phyloP scores from a whole-genome alignment of 2,329 filamentous ascomycete genomes.

The Cladobotryum protrusum region DNA sequence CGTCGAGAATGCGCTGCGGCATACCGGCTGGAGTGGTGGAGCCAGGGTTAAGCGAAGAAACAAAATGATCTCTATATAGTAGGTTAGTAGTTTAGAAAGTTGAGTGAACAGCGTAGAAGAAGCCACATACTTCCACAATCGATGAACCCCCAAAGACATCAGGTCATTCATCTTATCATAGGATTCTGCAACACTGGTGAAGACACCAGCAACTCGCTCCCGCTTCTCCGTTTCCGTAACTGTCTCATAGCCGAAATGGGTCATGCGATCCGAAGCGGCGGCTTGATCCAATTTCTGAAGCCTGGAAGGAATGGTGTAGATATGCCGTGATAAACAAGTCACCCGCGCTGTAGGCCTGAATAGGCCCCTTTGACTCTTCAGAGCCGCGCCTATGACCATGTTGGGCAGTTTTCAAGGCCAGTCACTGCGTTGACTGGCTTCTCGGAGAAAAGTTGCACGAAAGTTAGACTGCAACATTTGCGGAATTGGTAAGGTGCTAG shows the following conservation, averaged over 20 bases:
- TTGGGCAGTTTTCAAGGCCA: neutral
- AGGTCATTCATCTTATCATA: constrained; percentile 99
- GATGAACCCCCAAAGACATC: constrained; percentile 96
- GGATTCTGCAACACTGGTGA: constrained; percentile 87
- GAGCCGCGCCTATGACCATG: constrained; percentile 26
- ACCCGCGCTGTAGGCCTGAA: constrained; percentile 15
- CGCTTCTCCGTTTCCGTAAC: constrained; percentile 74
- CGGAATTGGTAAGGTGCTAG: too few relatives aligned
- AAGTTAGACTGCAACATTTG: too few relatives aligned
- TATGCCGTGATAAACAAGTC: constrained; percentile 18
- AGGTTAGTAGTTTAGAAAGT: neutral
- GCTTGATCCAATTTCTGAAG: constrained; percentile 13
- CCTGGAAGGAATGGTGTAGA: constrained; percentile 23
- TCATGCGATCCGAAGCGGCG: constrained; percentile 48
- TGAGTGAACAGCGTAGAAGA: neutral
- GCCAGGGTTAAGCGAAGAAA: constrained; percentile 83
- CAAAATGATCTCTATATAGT: constrained; percentile 69
- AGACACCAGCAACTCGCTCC: constrained; percentile 71
- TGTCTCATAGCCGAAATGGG: constrained; percentile 88
- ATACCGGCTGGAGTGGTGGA: constrained; percentile 38
- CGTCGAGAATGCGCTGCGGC: constrained; percentile 77
- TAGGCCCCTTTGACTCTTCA: constrained; percentile 22
- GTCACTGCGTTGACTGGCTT: too few relatives aligned
- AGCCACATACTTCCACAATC: constrained; percentile 70
- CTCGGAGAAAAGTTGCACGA: too few relatives aligned